phyloP scores from a whole-genome alignment of 257 asterid genomes.

The Solanum habrochaites region DNA sequence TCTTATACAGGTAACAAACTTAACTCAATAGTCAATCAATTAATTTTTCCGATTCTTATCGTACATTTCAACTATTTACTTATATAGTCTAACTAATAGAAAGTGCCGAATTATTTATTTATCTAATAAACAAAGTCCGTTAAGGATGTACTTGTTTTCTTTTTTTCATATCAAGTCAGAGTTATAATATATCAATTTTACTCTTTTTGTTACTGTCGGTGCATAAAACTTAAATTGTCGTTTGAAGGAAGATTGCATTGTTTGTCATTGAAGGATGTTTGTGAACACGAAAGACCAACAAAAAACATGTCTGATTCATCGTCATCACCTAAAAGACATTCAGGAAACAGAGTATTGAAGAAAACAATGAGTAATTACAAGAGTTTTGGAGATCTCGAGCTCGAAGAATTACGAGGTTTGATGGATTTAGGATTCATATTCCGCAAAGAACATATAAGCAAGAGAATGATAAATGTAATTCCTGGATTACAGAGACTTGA shows the following conservation, averaged over 20 bases:
- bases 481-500: slow-evolving; percentile 49
- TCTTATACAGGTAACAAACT: slow-evolving; percentile 15
- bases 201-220: background rate
- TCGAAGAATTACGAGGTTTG: slow-evolving; percentile 62
- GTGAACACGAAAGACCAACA: slow-evolving; percentile 12
- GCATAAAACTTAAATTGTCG: background rate
- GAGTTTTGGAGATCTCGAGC: slow-evolving; percentile 47
- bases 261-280: slow-evolving; percentile 23
- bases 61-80: background rate
- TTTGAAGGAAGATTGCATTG: background rate
- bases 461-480: slow-evolving; percentile 28
- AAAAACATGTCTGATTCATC: slow-evolving; percentile 15
- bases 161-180: background rate
- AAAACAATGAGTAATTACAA: slow-evolving; percentile 24
- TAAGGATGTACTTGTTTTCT: background rate
- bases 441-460: slow-evolving; percentile 21
- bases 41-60: background rate
- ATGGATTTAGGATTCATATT: slow-evolving; percentile 60
- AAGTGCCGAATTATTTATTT: background rate
- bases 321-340: slow-evolving; percentile 17
- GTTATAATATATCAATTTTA: background rate
- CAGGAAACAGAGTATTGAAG: background rate
- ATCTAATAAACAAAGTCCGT: background rate
- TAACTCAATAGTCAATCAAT: background rate
- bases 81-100: background rate